Conservation (phyloP, 306 rosid genomes). For the Fragaria iinumae region DNA sequence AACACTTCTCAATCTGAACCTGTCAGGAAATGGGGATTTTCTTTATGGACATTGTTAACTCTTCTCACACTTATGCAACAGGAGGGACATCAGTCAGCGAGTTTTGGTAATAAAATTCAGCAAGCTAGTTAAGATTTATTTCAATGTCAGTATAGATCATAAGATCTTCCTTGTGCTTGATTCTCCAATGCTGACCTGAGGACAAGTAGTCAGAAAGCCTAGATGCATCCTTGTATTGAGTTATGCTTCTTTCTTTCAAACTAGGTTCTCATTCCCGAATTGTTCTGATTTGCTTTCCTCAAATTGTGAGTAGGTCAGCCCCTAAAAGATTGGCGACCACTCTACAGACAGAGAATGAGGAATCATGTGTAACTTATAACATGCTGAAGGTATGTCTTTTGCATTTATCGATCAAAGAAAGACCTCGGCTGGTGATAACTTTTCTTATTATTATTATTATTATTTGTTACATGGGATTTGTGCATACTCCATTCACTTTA, state of each 20-base stretch:
- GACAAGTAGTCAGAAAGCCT: slow-evolving; percentile 4
- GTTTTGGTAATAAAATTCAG: slow-evolving; percentile 57
- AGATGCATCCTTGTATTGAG: not conserved
- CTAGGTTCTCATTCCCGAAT: slow-evolving; percentile 9
- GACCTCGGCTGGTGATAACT: not conserved
- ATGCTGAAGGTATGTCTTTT: slow-evolving; percentile 68
- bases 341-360: slow-evolving; percentile 66
- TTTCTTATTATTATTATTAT: not conserved
- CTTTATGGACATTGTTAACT: slow-evolving; percentile 80
- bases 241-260: slow-evolving; percentile 11
- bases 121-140: slow-evolving; percentile 4
- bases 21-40: slow-evolving; percentile 68
- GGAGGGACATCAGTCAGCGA: slow-evolving; percentile 90
- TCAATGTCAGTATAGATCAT: slow-evolving; percentile 19
- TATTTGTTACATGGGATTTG: not conserved
- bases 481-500: not conserved
- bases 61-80: slow-evolving; percentile 94
- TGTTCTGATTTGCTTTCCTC: slow-evolving; percentile 5
- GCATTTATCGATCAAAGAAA: not conserved
- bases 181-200: slow-evolving; percentile 1
- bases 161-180: slow-evolving; percentile 13
- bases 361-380: slow-evolving; percentile 86
- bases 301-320: slow-evolving; percentile 43
- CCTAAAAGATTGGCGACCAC: slow-evolving; percentile 67
- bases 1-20: slow-evolving; percentile 8